These are phyloP conservation scores for Paxillus involutus DNA, from an alignment of 768 basidiomycete genomes.

Conservation along the genomic window DNA sequence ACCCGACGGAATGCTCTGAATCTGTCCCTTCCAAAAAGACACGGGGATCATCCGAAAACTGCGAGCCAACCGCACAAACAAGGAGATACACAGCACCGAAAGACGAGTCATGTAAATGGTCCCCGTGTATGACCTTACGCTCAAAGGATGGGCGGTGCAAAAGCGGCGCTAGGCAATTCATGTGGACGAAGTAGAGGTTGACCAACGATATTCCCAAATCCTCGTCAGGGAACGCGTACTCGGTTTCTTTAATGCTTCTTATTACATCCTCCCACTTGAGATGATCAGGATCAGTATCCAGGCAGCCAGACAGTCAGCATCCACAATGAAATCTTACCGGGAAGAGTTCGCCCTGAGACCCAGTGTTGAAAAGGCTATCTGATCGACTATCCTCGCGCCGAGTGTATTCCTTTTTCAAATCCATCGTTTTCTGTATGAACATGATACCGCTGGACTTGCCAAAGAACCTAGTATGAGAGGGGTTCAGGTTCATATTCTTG, in stretches of 20 bases:
- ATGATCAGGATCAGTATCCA: no score
- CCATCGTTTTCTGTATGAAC: constrained; percentile 48
- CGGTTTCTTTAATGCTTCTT: constrained; percentile 16
- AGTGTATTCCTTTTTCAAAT: constrained; percentile 57
- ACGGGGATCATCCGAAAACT: constrained; percentile 54
- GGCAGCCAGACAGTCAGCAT: no score
- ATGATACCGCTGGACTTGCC: constrained; percentile 43
- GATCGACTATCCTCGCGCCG: constrained; percentile 31
- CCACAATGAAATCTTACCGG: constrained; percentile 25
- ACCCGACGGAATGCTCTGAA: constrained; percentile 48
- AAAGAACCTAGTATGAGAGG: constrained; percentile 27
- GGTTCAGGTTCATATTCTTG: constrained; percentile 17
- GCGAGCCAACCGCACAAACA: constrained; percentile 69
- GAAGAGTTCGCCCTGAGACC: constrained; percentile 20
- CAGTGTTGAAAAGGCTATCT: constrained; percentile 9
- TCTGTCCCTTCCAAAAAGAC: constrained; percentile 42
- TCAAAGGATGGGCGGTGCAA: constrained; percentile 75
- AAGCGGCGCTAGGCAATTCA: constrained; percentile 63
- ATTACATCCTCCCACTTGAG: constrained; percentile 29
- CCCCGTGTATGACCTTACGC: constrained; percentile 41
- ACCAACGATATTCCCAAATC: constrained; percentile 54
- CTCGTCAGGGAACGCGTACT: constrained; percentile 47
- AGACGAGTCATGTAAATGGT: constrained; percentile 47
- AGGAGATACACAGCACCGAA: constrained; percentile 66
- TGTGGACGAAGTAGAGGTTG: constrained; percentile 59